phyloP scores from a whole-genome alignment of 139 green algal species.

The Chlorella vulgaris region DNA sequence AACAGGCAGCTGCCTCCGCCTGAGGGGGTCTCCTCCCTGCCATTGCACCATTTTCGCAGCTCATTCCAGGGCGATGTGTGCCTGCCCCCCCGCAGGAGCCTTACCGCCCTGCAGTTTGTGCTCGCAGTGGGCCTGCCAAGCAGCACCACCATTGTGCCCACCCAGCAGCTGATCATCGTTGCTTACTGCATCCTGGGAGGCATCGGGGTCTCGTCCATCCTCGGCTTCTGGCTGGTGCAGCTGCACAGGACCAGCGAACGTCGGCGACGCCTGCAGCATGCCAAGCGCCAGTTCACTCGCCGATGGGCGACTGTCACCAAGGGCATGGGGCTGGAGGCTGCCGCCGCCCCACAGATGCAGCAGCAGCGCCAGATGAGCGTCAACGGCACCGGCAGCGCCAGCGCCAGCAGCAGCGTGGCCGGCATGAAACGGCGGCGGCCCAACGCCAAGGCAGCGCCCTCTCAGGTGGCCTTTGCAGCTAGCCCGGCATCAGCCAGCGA shows the following conservation, averaged over 20 bases:
- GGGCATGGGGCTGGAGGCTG: constrained; percentile 8
- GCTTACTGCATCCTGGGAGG: constrained; percentile 35
- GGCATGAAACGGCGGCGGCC: too few species aligned
- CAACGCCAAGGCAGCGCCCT: neutral
- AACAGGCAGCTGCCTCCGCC: neutral
- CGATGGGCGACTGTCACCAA: constrained; percentile 1
- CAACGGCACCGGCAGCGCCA: neutral
- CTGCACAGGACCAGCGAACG: constrained; percentile 20
- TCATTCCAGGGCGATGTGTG: too few species aligned
- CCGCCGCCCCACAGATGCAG: neutral
- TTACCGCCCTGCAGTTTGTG: constrained; percentile 31
- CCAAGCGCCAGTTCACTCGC: constrained; percentile 1
- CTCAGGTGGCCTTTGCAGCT: neutral
- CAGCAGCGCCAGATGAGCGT: neutral
- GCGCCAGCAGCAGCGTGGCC: neutral
- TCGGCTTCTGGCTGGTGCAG: constrained; percentile 22
- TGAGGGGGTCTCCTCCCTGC: neutral
- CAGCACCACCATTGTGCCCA: constrained; percentile 35
- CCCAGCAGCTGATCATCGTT: constrained; percentile 40
- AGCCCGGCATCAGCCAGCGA: neutral
- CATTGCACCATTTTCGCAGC: neutral
- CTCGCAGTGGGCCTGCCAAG: constrained; percentile 8
- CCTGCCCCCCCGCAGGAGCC: neutral
- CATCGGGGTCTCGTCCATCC: constrained; percentile 29
- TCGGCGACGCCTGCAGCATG: neutral